A percentile compares a stretch with the other conserved stretches of the same genome.
phyloP scores from a whole-genome alignment of 345 rosid species.

The Arabidopsis arenosa region DNA sequence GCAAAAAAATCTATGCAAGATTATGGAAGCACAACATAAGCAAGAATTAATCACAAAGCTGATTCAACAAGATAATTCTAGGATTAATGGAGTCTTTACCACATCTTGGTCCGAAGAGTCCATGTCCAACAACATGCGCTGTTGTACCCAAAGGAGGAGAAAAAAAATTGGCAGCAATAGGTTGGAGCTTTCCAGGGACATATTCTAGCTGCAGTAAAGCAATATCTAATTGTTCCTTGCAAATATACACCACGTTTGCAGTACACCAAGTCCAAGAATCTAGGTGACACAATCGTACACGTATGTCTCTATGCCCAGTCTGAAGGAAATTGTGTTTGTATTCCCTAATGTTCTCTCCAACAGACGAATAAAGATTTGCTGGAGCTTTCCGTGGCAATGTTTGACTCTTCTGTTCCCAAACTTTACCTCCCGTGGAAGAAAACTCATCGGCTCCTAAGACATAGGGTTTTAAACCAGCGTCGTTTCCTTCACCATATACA shows the following conservation, averaged over 20 bases:
- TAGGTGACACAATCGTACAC: slow-evolving; percentile 72
- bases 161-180: slow-evolving; percentile 54
- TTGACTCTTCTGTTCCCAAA: slow-evolving; percentile 42
- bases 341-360: slow-evolving; percentile 40
- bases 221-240: slow-evolving; percentile 84
- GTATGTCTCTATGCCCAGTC: slow-evolving; percentile 53
- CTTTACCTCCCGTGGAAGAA: slow-evolving; percentile 43
- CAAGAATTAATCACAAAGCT: slow-evolving; percentile 7
- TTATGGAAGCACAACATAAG: slow-evolving; percentile 13
- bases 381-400: slow-evolving; percentile 34
- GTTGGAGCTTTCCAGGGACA: slow-evolving; percentile 63
- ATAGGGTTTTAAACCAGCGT: slow-evolving; percentile 28
- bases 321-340: slow-evolving; percentile 48
- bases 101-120: slow-evolving; percentile 85
- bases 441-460: slow-evolving; percentile 43
- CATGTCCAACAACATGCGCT: slow-evolving; percentile 85
- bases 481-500: slow-evolving; percentile 47
- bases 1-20: slow-evolving; percentile 2
- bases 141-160: slow-evolving; percentile 72
- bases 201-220: slow-evolving; percentile 74
- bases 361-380: slow-evolving; percentile 38
- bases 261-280: slow-evolving; percentile 80
- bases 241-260: slow-evolving; percentile 74
- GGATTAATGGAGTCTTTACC: slow-evolving; percentile 53
- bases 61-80: slow-evolving; percentile 21